A percentile compares a stretch with the other conserved stretches of the same genome.
phyloP scores from a whole-genome alignment of 2,329 filamentous ascomycete genomes.

The Monosporascus ibericus region DNA sequence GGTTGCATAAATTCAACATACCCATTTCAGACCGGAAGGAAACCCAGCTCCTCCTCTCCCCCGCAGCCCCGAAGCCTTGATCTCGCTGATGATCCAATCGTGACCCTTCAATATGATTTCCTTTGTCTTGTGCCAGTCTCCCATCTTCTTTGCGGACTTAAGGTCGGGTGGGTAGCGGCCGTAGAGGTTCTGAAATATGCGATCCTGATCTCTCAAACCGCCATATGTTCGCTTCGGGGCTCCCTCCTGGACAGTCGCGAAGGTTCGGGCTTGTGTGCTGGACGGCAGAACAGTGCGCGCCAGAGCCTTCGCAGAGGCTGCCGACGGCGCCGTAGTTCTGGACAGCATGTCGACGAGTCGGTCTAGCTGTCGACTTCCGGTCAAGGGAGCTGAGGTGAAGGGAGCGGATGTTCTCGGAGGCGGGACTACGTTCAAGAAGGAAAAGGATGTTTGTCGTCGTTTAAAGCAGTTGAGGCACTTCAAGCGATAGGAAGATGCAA shows the following conservation, averaged over 20 bases:
- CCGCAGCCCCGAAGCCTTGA: conserved; percentile 93
- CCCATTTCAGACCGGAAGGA: conserved; percentile 98
- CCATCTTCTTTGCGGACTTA: conserved; percentile 94
- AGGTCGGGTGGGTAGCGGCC: conserved; percentile 85
- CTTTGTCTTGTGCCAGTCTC: conserved; percentile 99
- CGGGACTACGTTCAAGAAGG: background rate
- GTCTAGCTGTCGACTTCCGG: conserved; percentile 19
- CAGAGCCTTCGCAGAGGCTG: conserved; percentile 33
- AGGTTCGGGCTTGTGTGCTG: conserved; percentile 54
- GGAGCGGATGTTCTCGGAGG: conserved; percentile 16
- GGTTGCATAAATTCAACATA: conserved; percentile 33
- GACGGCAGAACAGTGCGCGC: conserved; percentile 28
- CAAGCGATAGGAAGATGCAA: conserved; percentile 14
- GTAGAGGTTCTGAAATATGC: conserved; percentile 99
- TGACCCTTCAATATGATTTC: conserved; percentile 96
- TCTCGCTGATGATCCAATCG: conserved; percentile 96
- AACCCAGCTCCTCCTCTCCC: conserved; percentile 97
- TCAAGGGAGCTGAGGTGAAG: conserved; percentile 29
- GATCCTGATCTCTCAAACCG: conserved; percentile 89
- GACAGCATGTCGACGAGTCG: conserved; percentile 33
- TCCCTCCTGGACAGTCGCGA: conserved; percentile 76
- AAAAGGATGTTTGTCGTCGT: conserved; percentile 16
- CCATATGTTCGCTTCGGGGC: conserved; percentile 69
- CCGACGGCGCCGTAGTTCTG: conserved; percentile 34
- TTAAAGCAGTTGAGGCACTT: conserved; percentile 24